Evolutionary conservation across 495 filamentous ascomycete genomes (phyloP).

Genomic region (Penicillium roqueforti): DNA sequence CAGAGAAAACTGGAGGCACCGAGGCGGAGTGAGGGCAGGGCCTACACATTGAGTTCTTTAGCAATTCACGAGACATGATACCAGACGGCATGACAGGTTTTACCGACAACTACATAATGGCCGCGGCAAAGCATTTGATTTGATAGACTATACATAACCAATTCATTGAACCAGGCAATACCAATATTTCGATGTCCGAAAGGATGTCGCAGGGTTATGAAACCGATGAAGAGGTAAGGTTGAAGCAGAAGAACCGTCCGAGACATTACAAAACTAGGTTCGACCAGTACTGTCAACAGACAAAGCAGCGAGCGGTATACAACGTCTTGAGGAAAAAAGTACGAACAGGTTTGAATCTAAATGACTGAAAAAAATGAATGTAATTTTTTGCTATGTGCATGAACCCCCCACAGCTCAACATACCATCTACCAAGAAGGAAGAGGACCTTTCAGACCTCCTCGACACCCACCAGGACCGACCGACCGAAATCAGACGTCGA

Average conservation of each 20-base stretch:
- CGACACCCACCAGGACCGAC: constrained; percentile 60
- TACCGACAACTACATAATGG: not conserved
- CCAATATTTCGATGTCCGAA: no score
- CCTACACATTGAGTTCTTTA: not conserved
- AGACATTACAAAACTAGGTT: no score
- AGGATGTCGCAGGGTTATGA: no score
- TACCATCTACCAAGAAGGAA: constrained; percentile 14
- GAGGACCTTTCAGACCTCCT: constrained; percentile 65
- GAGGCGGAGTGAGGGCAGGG: constrained; percentile 13
- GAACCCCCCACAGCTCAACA: not conserved
- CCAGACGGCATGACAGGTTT: not conserved
- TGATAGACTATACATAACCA: not conserved
- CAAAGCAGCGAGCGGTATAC: no score
- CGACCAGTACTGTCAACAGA: no score
- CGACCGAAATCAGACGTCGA: constrained; percentile 60
- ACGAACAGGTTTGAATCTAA: not conserved
- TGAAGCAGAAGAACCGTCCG: no score
- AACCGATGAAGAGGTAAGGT: no score
- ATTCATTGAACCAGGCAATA: not conserved
- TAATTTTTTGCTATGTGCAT: not conserved
- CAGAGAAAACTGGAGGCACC: constrained; percentile 14
- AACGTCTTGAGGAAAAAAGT: no score
- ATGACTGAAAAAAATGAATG: not conserved
- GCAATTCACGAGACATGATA: constrained; percentile 13
- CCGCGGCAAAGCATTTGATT: not conserved